Evolutionary conservation across 2,329 filamentous ascomycete species (phyloP).

Genomic region (Diaporthe eres): DNA sequence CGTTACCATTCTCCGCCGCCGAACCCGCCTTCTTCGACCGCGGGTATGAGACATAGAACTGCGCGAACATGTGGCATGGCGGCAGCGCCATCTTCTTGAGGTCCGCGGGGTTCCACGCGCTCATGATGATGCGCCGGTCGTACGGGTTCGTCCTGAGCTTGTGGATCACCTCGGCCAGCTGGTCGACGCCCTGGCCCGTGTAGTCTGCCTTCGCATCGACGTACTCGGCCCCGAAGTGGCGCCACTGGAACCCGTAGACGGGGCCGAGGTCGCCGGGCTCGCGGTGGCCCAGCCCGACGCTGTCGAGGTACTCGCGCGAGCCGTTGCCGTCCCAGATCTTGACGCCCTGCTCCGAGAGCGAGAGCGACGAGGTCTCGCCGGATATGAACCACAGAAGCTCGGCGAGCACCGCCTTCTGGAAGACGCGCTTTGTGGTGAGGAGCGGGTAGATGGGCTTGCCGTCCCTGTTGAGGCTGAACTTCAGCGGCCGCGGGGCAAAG

Average conservation of each 20-base stretch:
- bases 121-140: slow-evolving; percentile 90
- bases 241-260: slow-evolving; percentile 99
- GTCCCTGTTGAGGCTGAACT: slow-evolving; percentile 82
- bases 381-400: slow-evolving; percentile 97
- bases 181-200: slow-evolving; percentile 89
- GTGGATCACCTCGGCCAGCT: slow-evolving; percentile 89
- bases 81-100: slow-evolving; percentile 90
- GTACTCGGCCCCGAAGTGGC: slow-evolving; percentile 96
- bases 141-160: slow-evolving; percentile 89
- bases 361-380: slow-evolving; percentile 83
- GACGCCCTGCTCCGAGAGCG: slow-evolving; percentile 84
- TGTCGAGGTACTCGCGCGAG: slow-evolving; percentile 90
- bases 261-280: slow-evolving; percentile 92
- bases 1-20: slow-evolving; percentile 45
- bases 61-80: slow-evolving; percentile 97
- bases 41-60: slow-evolving; percentile 91
- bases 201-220: slow-evolving; percentile 85
- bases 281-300: slow-evolving; percentile 83
- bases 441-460: slow-evolving; percentile 83
- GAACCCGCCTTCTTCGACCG: slow-evolving; percentile 44
- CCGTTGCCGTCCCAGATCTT: slow-evolving; percentile 99
- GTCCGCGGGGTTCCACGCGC: slow-evolving; percentile 94
- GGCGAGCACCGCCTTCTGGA: slow-evolving; percentile 87
- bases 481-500: slow-evolving; percentile 88
- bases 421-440: slow-evolving; percentile 97